Conservation (phyloP, 2,329 filamentous ascomycete genomes). For the Xylariaceae sp. region DNA sequence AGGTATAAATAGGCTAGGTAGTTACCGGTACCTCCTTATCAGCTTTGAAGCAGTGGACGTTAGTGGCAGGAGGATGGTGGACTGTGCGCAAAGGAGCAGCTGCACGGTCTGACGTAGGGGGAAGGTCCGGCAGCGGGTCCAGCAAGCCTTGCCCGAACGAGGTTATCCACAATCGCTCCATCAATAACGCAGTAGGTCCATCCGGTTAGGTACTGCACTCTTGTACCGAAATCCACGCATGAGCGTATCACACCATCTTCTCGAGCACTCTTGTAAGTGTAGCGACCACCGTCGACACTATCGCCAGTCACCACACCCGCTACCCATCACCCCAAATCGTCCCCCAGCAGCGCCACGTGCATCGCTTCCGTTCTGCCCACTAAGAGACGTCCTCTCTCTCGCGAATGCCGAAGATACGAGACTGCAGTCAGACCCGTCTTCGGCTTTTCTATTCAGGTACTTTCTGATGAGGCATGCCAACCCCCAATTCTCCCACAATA, state of each 20-base stretch:
- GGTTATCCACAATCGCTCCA: conserved; percentile 22
- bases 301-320: conserved; percentile 12
- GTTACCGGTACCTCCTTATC: not conserved
- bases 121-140: conserved; percentile 17
- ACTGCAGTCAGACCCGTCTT: conserved; percentile 27
- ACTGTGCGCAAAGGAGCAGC: conserved; percentile 1
- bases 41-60: not conserved
- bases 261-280: conserved; percentile 5
- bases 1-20: too few relatives aligned
- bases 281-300: conserved; percentile 1
- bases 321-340: conserved; percentile 6
- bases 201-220: conserved; percentile 14
- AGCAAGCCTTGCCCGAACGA: conserved; percentile 23
- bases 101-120: conserved; percentile 25
- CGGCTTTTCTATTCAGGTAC: conserved; percentile 29
- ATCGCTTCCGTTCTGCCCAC: conserved; percentile 15
- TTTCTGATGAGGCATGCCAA: conserved; percentile 34
- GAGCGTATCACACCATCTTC: conserved; percentile 18
- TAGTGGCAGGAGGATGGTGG: not conserved
- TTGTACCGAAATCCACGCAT: conserved; percentile 22
- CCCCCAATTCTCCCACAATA: conserved; percentile 26
- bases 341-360: conserved; percentile 16
- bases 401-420: conserved; percentile 33
- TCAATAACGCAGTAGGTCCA: conserved; percentile 15
- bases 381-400: conserved; percentile 11